Evolutionary conservation across 129 eudicot species (phyloP), one percentile per base, ranked within the genome.

Genomic region (Arctium lappa): DNA sequence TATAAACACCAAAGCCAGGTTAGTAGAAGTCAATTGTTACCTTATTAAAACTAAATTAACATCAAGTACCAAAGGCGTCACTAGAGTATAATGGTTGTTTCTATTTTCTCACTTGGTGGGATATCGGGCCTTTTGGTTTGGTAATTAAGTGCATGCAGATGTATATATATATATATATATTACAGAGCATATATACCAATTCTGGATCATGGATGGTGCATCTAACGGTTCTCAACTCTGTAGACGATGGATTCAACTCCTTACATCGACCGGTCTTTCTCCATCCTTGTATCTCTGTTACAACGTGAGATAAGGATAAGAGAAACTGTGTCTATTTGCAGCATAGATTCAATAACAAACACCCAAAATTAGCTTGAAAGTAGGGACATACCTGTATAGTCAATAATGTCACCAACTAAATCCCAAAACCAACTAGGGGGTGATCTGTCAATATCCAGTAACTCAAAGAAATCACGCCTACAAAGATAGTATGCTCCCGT

Each of bases 1-100:
- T 46, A 46, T 2, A 78, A 38, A 71, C 81, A 82, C 71, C 69
- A 33, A 83, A 75, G 29, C 76, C 89, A 91, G 86, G 88, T 69
- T 53, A 46, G 56, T 11, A 46, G 1, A 46, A 46, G 56, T 46
- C 15, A 46, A 42, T 42, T 42, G 12, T 42, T 42, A 42, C 11
- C 48, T 11, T 42, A 42, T 42, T 8, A 8, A 42, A 42, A 8
- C 50, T 8, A 42, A 42, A 42, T 8, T 42, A 42, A 42, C 50
- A 42, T 42, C 48, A 42, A 42, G 48, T 42, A 11, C 48, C 48
- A 42, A 42, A 42, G 8, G 11, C 48, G 10, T 42, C 11, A 8
- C 11, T 42, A 42, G 48, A 42, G 48, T 42, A 42, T 8, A 42
- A 42, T 8, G 48, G 11, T 42, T 42, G 8, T 7, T 2, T 42